Evolutionary conservation across 441 rosid species (phyloP).

Genomic region (Gossypium gossypioides): DNA sequence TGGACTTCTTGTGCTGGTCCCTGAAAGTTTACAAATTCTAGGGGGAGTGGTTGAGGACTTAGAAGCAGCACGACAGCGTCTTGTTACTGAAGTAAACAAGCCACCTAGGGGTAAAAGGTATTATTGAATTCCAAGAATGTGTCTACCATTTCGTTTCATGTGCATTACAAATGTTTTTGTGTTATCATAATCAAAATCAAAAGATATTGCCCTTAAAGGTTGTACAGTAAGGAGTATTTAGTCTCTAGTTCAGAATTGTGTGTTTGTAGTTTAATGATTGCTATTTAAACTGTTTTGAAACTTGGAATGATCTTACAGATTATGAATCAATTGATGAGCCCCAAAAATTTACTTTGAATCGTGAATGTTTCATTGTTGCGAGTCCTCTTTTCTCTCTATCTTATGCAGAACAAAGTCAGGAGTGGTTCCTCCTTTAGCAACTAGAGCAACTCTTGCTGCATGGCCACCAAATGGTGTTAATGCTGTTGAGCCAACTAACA

Average conservation of each 20-base stretch:
- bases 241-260: background rate
- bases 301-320: background rate
- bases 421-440: conserved; percentile 49
- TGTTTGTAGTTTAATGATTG: background rate
- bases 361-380: background rate
- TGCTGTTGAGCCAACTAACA: conserved; percentile 26
- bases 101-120: conserved; percentile 96
- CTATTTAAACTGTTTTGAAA: background rate
- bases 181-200: background rate
- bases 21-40: conserved; percentile 70
- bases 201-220: background rate
- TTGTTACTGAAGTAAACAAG: conserved; percentile 73
- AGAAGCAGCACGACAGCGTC: conserved; percentile 63
- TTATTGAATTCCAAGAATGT: background rate
- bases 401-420: conserved; percentile 55
- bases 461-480: conserved; percentile 43
- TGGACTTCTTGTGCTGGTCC: conserved; percentile 79
- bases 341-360: background rate
- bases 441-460: conserved; percentile 80
- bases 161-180: background rate
- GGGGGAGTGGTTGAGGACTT: conserved; percentile 79
- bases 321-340: background rate
- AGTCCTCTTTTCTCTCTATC: conserved; percentile 7
- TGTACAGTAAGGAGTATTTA: conserved; percentile 3
- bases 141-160: background rate